These are phyloP conservation scores for Colletotrichum sp. DNA, from an alignment of 2,329 filamentous ascomycete species.

Conservation along the genomic window DNA sequence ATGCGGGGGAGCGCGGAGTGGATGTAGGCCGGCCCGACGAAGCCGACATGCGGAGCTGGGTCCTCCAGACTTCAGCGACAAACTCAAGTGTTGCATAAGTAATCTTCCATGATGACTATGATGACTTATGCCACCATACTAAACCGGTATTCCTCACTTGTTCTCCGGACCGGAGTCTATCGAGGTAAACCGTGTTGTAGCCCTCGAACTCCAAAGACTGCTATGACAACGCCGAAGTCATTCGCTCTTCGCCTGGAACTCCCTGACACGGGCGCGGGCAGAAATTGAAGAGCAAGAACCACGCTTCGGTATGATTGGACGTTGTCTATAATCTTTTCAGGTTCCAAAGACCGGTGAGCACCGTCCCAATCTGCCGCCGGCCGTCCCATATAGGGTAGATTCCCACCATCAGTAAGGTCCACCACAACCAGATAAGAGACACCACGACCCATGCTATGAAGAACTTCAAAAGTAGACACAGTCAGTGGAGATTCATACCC, in stretches of 20 bases:
- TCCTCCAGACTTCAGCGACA: background rate
- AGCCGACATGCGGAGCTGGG: background rate
- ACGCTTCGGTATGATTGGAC: background rate
- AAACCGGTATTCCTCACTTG: background rate
- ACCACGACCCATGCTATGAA: slow-evolving; percentile 56
- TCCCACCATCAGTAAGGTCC: slow-evolving; percentile 51
- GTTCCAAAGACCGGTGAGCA: background rate
- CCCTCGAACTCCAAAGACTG: background rate
- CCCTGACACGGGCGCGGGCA: background rate
- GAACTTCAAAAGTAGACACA: slow-evolving; percentile 39
- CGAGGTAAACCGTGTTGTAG: background rate
- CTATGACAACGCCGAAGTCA: background rate
- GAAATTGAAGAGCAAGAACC: background rate
- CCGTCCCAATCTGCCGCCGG: slow-evolving; percentile 32
- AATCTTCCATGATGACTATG: background rate
- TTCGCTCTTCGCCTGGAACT: background rate
- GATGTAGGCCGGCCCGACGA: background rate
- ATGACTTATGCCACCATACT: background rate
- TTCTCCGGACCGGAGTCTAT: background rate
- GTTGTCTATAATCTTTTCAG: background rate
- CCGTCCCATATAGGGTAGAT: slow-evolving; percentile 57
- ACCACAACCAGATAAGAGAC: slow-evolving; percentile 58
- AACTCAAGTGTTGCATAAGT: background rate
- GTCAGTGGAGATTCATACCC: background rate
- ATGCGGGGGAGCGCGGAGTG: background rate